A percentile compares a stretch with the other conserved stretches of the same genome.
phyloP scores from a whole-genome alignment of 495 filamentous ascomycete genomes.

The Xylaria flabelliformis region DNA sequence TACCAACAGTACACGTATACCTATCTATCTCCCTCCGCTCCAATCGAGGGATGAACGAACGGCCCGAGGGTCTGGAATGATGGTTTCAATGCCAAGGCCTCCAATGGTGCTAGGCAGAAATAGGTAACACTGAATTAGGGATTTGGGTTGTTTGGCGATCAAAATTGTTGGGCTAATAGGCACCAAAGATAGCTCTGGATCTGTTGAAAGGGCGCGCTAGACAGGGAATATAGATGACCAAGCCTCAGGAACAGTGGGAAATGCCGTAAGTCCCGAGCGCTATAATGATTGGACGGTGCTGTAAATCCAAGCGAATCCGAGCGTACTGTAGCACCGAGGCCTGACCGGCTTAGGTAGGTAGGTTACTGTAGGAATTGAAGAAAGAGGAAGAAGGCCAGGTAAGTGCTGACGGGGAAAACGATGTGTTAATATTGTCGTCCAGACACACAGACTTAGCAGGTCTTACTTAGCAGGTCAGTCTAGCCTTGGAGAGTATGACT shows the following conservation, averaged over 20 bases:
- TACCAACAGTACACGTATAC: background rate
- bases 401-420: background rate
- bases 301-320: constrained; percentile 25
- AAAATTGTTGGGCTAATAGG: constrained; percentile 1
- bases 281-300: constrained; percentile 5
- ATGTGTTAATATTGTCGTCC: background rate
- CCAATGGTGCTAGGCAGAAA: background rate
- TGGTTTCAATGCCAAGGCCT: constrained; percentile 25
- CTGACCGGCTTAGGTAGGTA: too few species aligned
- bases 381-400: constrained; percentile 7
- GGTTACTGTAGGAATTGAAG: background rate
- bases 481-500: background rate
- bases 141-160: constrained; percentile 15
- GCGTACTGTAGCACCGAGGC: background rate
- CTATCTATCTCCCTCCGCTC: too few species aligned
- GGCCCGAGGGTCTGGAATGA: constrained; percentile 18
- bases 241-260: background rate
- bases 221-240: constrained; percentile 7
- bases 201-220: constrained; percentile 13
- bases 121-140: constrained; percentile 1
- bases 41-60: background rate
- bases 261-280: constrained; percentile 19
- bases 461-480: background rate
- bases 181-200: background rate
- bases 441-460: background rate